Percentiles rank a stretch among this genome's conserved stretches.
Evolutionary conservation across 2,329 filamentous ascomycete species (phyloP).

Genomic region (Phialocephala sp.): DNA sequence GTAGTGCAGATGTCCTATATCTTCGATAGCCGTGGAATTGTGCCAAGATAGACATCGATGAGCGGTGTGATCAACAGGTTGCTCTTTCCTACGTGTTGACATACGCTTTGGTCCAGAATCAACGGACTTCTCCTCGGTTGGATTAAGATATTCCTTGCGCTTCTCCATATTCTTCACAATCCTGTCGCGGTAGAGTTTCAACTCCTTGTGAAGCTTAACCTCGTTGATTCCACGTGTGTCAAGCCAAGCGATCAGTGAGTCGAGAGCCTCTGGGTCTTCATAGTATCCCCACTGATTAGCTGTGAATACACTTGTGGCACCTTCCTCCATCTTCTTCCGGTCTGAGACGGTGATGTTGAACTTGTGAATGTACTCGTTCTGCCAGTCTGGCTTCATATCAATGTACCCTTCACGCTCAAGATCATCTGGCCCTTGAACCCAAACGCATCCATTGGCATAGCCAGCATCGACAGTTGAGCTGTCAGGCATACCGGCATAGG

Average conservation of each 20-base stretch:
- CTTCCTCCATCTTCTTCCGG: constrained; percentile 86
- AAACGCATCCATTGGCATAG: constrained; percentile 94
- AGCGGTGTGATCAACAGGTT: constrained; percentile 56
- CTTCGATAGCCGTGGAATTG: constrained; percentile 64
- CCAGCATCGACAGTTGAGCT: constrained; percentile 86
- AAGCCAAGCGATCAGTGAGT: constrained; percentile 84
- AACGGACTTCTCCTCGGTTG: constrained; percentile 54
- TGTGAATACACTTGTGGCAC: constrained; percentile 74
- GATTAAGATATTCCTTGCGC: constrained; percentile 73
- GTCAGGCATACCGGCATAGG: constrained; percentile 83
- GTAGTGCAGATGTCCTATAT: constrained; percentile 64
- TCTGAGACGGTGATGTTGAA: constrained; percentile 86
- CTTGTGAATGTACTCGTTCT: constrained; percentile 75
- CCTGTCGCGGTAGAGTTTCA: constrained; percentile 75
- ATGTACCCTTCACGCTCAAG: constrained; percentile 87
- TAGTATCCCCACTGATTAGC: constrained; percentile 92
- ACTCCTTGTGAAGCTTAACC: constrained; percentile 84
- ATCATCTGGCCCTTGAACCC: constrained; percentile 94
- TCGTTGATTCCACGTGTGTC: constrained; percentile 88
- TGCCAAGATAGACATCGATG: constrained; percentile 69
- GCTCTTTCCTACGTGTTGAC: constrained; percentile 66
- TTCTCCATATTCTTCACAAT: constrained; percentile 82
- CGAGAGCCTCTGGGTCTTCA: constrained; percentile 78
- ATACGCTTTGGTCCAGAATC: constrained; percentile 53
- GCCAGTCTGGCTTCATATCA: constrained; percentile 72